Evolutionary conservation across 225 moss, liverwort and hornwort genomes (phyloP).

Genomic region (Marchantia paleacea): DNA sequence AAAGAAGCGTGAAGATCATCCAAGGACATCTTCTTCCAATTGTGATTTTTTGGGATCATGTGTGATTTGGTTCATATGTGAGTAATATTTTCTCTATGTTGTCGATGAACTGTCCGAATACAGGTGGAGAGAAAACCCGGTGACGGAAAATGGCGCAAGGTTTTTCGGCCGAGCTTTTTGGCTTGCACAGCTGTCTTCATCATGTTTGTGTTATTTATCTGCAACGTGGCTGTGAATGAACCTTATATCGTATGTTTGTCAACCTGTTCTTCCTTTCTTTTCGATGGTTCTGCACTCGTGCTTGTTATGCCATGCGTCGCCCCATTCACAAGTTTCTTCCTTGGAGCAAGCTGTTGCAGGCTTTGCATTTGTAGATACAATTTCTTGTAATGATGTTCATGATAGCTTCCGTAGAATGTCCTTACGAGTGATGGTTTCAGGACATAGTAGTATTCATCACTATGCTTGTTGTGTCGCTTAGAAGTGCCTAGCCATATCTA

Average conservation of each 20-base stretch:
- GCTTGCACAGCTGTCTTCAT: conserved; percentile 26
- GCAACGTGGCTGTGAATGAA: conserved; percentile 40
- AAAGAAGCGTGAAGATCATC: background rate
- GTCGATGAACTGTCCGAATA: background rate
- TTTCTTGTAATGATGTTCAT: background rate
- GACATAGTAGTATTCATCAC: background rate
- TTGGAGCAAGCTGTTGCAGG: background rate
- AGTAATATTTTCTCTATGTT: background rate
- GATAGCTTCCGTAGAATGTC: too few species aligned
- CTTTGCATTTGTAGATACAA: background rate
- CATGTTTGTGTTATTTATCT: conserved; percentile 34
- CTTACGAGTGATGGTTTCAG: too few species aligned
- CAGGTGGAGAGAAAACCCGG: conserved; percentile 37
- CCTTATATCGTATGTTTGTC: conserved; percentile 10
- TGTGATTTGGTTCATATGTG: background rate
- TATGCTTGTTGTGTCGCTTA: background rate
- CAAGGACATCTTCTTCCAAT: background rate
- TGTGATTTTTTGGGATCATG: background rate
- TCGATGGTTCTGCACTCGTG: too few species aligned
- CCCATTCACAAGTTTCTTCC: too few species aligned
- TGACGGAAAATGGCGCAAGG: conserved; percentile 46
- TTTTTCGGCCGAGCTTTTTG: conserved; percentile 38
- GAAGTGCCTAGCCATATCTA: background rate
- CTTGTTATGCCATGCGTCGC: too few species aligned
- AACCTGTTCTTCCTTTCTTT: background rate